Evolutionary conservation across 2,329 filamentous ascomycete genomes (phyloP), one percentile per base, ranked within the genome.

Genomic region (Sclerotinia subarctica): DNA sequence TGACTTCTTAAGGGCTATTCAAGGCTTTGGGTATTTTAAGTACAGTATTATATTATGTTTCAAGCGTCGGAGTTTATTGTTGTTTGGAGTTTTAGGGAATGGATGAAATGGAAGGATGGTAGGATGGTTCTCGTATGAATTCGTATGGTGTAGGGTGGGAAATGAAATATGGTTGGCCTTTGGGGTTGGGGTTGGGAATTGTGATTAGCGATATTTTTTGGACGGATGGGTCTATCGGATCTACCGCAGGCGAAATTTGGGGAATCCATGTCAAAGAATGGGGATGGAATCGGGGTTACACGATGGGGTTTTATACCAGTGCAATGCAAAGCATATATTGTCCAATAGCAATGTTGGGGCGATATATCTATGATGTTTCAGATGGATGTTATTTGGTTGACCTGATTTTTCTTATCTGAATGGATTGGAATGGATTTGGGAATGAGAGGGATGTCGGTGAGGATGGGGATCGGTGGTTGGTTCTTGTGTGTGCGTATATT

Each of bases 31-130:
- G 58, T 62, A 62, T 62, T 62, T 49, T 49, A 62, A 49, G 44
- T 35, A 60, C n/a, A 60, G 44, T 60, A 26, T 49, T 60, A 24
- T 67, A 54, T 52, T 67, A 38, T 67, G 29, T 62, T 51, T 67
- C 51, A 42, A 67, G 65, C 65, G 65, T 49, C 26, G 65, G 65
- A 67, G 65, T 67, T 67, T 66, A 58, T 59, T 59, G 53, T 44
- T 35, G 35, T 35, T 13, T n/a, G 65, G 65, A 62, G 56, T 62
- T 67, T 44, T 59, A 35, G 13, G 26, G 38, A 38, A 38, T 54
- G 52, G 53, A n/a, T 47, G n/a, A 42, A 42, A 47, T 47, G 42
- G 57, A 47, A 46, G 57, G 17, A 47, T 35, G 53, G 53, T 13
- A n/a, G 57, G 42, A n/a, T n/a, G 58, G 21, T 35, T 60, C 21